Conservation (phyloP, 2,329 filamentous ascomycete genomes). For the Apiospora pterosperma region DNA sequence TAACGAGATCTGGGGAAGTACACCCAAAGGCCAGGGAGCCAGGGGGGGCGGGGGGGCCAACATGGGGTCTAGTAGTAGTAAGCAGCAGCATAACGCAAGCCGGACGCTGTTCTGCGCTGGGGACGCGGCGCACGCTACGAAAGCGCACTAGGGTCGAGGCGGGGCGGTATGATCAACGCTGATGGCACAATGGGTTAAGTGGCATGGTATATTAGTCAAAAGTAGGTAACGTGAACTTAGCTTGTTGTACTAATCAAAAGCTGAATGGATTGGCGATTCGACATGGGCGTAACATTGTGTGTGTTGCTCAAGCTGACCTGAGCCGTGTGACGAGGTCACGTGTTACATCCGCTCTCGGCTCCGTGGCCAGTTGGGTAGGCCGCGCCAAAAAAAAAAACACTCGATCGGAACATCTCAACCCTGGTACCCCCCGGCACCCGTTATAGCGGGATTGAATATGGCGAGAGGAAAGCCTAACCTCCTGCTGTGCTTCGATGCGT, state of each 20-base stretch:
- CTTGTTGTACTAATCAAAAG: too few species aligned
- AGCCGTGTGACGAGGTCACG: too few species aligned
- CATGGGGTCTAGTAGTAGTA: too few species aligned
- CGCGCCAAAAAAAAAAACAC: too few species aligned
- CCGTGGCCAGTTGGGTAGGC: too few species aligned
- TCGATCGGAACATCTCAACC: too few species aligned
- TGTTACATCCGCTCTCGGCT: too few species aligned
- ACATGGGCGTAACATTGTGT: too few species aligned
- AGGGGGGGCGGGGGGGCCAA: neutral
- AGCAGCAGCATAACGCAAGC: neutral
- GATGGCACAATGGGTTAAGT: neutral
- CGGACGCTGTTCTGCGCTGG: neutral
- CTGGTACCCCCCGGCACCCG: too few species aligned
- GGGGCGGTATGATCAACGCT: neutral
- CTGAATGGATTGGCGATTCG: too few species aligned
- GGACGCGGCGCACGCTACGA: neutral
- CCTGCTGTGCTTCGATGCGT: conserved; percentile 61
- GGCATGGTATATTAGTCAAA: neutral
- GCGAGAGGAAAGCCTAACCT: conserved; percentile 35
- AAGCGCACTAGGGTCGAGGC: neutral
- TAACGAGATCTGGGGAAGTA: neutral
- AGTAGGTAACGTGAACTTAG: too few species aligned
- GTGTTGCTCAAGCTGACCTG: too few species aligned
- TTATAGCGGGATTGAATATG: neutral
- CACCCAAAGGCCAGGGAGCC: neutral